Evolutionary conservation across 208 protist species (phyloP).

Genomic region (Sergeia podlipaevii): DNA sequence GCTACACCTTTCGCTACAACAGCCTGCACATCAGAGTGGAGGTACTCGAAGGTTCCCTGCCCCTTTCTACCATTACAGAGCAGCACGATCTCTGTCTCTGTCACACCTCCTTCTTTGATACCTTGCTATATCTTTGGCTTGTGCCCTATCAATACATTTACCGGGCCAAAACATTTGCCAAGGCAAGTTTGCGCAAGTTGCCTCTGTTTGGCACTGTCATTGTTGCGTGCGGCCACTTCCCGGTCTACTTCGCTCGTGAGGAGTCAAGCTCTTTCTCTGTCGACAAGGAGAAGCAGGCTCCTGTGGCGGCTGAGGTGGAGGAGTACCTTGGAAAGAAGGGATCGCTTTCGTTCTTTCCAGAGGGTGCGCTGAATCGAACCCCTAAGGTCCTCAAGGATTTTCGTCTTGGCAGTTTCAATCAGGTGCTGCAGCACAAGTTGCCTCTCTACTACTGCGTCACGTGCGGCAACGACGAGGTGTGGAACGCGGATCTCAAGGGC

Average conservation of each 20-base stretch:
- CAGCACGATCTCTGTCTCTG: constrained; percentile 64
- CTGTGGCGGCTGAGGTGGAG: constrained; percentile 55
- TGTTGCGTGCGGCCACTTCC: constrained; percentile 66
- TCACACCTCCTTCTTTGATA: constrained; percentile 89
- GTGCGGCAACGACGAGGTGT: constrained; percentile 80
- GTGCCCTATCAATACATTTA: constrained; percentile 50
- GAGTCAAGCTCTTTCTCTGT: constrained; percentile 53
- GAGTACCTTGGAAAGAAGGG: constrained; percentile 48
- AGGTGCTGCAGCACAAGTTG: constrained; percentile 55
- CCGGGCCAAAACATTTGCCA: constrained; percentile 64
- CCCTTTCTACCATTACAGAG: constrained; percentile 35
- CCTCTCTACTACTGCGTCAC: constrained; percentile 73
- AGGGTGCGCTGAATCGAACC: constrained; percentile 78
- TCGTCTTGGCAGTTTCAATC: constrained; percentile 78
- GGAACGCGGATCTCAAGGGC: constrained; percentile 42
- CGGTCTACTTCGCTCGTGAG: constrained; percentile 76
- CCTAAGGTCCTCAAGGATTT: constrained; percentile 78
- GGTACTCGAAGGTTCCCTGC: constrained; percentile 56
- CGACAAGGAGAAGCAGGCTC: constrained; percentile 77
- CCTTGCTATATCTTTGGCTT: constrained; percentile 57
- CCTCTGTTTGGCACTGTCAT: constrained; percentile 78
- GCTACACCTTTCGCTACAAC: constrained; percentile 35
- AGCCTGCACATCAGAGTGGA: constrained; percentile 61
- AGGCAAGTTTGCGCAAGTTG: constrained; percentile 58
- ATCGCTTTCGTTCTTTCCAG: constrained; percentile 80